Percentiles rank a stretch among this genome's conserved stretches.
phyloP scores from a whole-genome alignment of 73 alveolate species.

The Chromera velia region DNA sequence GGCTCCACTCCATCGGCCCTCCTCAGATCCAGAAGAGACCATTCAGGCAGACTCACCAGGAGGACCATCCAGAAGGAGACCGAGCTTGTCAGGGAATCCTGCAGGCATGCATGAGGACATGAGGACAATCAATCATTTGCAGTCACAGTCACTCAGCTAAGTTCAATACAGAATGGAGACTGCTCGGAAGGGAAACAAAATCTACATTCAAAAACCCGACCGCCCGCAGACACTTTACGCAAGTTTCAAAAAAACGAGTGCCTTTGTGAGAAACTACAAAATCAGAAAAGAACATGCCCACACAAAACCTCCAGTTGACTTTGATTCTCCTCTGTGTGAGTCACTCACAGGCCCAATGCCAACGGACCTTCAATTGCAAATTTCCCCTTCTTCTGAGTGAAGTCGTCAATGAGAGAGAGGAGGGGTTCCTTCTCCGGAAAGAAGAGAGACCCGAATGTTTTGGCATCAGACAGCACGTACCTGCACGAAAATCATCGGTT shows the following conservation, averaged over 20 bases:
- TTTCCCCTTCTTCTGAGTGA: not conserved
- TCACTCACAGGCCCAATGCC: too few relatives aligned
- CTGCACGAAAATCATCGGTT: not conserved
- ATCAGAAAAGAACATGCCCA: too few relatives aligned
- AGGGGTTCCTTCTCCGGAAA: constrained; percentile 27
- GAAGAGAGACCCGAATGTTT: constrained; percentile 13
- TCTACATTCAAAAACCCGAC: not conserved
- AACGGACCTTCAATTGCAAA: not conserved
- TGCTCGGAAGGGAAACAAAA: not conserved
- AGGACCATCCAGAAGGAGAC: constrained; percentile 24
- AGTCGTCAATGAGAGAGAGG: constrained; percentile 26
- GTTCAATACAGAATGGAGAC: not conserved
- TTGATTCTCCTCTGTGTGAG: too few relatives aligned
- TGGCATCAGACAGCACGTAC: constrained; percentile 13
- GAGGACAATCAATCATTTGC: not conserved
- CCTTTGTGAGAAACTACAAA: too few relatives aligned
- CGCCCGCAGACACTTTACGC: too few relatives aligned
- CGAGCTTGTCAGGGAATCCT: constrained; percentile 32
- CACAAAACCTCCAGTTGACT: too few relatives aligned
- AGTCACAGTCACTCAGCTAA: not conserved
- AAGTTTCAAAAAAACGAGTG: too few relatives aligned
- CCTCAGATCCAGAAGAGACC: too few relatives aligned
- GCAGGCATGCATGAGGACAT: constrained; percentile 11
- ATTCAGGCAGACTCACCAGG: too few relatives aligned
- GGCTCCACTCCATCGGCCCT: too few relatives aligned